phyloP scores from a whole-genome alignment of 805 yeast genomes.

The Peterozyma toletana region DNA sequence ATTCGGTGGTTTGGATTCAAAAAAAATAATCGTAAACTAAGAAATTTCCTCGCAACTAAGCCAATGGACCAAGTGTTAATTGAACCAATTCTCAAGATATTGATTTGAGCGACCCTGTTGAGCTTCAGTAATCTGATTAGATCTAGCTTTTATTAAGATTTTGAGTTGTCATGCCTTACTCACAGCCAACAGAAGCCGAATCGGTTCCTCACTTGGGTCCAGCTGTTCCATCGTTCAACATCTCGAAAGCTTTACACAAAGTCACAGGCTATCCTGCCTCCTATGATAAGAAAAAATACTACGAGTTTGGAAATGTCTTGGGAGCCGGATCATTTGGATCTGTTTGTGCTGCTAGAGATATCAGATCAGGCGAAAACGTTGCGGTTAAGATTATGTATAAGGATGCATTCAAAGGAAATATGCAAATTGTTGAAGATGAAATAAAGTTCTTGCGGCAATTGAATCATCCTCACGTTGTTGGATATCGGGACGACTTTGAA shows the following conservation, averaged over 20 bases:
- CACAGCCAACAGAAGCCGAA: too few relatives aligned
- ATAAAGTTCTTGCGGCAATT: constrained; percentile 59
- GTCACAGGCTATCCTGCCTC: constrained; percentile 69
- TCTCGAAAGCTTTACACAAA: constrained; percentile 35
- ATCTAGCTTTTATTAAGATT: too few relatives aligned
- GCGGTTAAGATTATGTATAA: constrained; percentile 87
- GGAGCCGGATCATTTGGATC: constrained; percentile 97
- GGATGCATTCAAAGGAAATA: constrained; percentile 66
- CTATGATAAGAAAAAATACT: constrained; percentile 57
- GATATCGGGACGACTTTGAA: constrained; percentile 89
- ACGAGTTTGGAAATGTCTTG: constrained; percentile 72
- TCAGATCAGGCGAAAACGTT: constrained; percentile 53
- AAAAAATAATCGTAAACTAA: too few relatives aligned
- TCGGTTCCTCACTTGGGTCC: too few relatives aligned
- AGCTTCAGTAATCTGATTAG: too few relatives aligned
- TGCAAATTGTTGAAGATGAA: constrained; percentile 71
- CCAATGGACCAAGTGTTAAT: too few relatives aligned
- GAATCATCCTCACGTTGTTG: constrained; percentile 82
- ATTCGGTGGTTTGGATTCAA: too few relatives aligned
- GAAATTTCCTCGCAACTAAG: too few relatives aligned
- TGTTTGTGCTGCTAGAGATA: constrained; percentile 64
- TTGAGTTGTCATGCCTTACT: too few relatives aligned
- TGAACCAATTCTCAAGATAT: too few relatives aligned
- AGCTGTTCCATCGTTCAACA: too few relatives aligned
- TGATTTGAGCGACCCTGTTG: too few relatives aligned